Evolutionary conservation across 2,329 filamentous ascomycete species (phyloP), one percentile per base, ranked within the genome.

Genomic region (Aspergillus caelatus): DNA sequence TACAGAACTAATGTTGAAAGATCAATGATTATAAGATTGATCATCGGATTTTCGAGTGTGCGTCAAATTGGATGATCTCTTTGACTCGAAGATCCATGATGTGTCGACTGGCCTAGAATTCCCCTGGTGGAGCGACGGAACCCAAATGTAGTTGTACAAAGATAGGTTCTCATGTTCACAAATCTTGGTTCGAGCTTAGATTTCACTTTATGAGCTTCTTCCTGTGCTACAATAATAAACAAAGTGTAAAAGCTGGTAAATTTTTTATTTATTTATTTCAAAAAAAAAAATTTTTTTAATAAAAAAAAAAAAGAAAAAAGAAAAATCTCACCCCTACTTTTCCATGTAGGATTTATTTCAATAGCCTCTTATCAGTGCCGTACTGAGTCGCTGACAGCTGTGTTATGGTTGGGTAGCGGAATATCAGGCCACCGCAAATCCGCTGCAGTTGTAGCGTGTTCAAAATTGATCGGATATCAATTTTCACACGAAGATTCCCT

Each of bases 71-170:
- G 39, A 55, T 30, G 21, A 55, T 21, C 52, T 55, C 52, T 55
- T 55, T 55, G 21, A 39, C 19, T 30, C 3, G 16, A 39, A 43
- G 26, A 45, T 57, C 43, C 36, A 57, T 57, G 55, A 57, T 45
- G 21, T 48, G 21, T 58, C 45, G 56, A 58, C 56, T 32, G 56
- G 28, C 26, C 41, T 58, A 55, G 56, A 58, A 46, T 48, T 21
- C 26, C 30, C 26, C 34, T 23, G 19, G 56, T 58, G 56, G 56
- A 58, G 56, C 43, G 21, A 21, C 5, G 26, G 14, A 39, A 28
- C 21, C 52, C 30, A 55, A 55, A 55, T 39, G n/a, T 32, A 54
- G 30, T 30, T 54, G 52, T 53, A 48, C 21, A 11, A 52, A 32
- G 48, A 52, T 28, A 52, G 48, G 14, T 16, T 36, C 23, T 19